Base-by-base conservation (phyloP, 768 basidiomycete species). In the Suillus ampliporus region DNA sequence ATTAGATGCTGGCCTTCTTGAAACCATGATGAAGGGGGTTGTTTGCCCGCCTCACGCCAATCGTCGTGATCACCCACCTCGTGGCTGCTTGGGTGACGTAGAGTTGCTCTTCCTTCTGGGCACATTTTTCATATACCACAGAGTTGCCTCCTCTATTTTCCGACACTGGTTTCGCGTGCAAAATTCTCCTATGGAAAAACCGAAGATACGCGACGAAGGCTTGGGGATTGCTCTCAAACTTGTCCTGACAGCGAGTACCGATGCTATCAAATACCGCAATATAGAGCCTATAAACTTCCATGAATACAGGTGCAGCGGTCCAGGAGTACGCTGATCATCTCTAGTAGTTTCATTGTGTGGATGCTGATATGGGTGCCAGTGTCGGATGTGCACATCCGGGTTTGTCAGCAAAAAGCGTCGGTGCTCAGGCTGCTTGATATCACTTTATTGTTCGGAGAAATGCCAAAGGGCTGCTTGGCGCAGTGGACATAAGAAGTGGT, bases 231-330 rank as follows among this genome's bases (percentile, higher is more conserved):
- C 23, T 26, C 46, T 47, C 23, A 7, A 26, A 7, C 2, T 26
- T 7, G 23, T 47, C 46, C 23, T 47, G 23, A 47, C 3, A 47
- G 14, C 14, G 8, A 47, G 13, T 17, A 28, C 8, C 15, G 2
- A 26, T 26, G 47, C 47, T 15, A 28, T 48, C 23, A 7, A 26
- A 0, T 4, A 48, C 9, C 47, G 47, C 47, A 48, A 14, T 48
- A 15, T 48, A 9, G 15, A 48, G 8, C 47, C 47, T 28, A 48
- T 28, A 9, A 48, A 48, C 47, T 28, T 48, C 47, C 15, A 28
- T 28, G 47, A 48, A 48, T 48, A 48, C 47, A 48, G 47, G 15
- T 28, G 47, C 47, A 48, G 47, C 26, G 47, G 46, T 26, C 46
- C 46, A 47, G 46, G 46, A 15, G 46, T 26, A 15, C 46, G 23